These are phyloP conservation scores for Kwoniella shandongensis DNA, from an alignment of 768 basidiomycete genomes.

Conservation along the genomic window DNA sequence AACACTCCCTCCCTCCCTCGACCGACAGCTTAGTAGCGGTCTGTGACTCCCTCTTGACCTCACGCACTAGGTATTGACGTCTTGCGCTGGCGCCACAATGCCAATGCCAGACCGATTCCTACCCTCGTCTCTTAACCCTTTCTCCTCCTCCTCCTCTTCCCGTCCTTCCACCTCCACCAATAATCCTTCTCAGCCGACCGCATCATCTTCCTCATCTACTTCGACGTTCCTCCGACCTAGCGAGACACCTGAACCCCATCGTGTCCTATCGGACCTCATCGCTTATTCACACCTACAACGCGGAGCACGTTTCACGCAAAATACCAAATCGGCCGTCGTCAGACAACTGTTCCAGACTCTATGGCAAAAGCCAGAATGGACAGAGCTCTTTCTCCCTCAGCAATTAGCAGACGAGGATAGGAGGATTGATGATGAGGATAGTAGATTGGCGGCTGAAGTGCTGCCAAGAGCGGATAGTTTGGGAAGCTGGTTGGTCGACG, in stretches of 20 bases:
- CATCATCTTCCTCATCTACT: not conserved
- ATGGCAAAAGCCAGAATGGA: conserved; percentile 23
- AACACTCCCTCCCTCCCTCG: too few species aligned
- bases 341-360: conserved; percentile 15
- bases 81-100: conserved; percentile 1
- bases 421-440: not conserved
- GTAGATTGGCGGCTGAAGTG: not conserved
- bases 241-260: conserved; percentile 2
- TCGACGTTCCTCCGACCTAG: not conserved
- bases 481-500: conserved; percentile 12
- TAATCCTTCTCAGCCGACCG: not conserved
- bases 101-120: conserved; percentile 19
- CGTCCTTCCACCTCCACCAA: not conserved
- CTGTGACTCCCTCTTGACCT: too few species aligned
- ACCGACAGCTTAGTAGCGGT: too few species aligned
- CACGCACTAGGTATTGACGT: too few species aligned
- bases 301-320: conserved; percentile 11
- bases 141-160: conserved; percentile 4
- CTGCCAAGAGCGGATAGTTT: conserved; percentile 7
- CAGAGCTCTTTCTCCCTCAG: conserved; percentile 9
- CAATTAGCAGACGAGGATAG: not conserved
- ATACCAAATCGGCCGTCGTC: conserved; percentile 12
- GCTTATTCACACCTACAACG: conserved; percentile 1
- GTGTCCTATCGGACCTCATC: conserved; percentile 9
- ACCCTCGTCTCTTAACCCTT: conserved; percentile 14